Base-by-base conservation (phyloP, 129 eudicot genomes). In the Glebionis coronaria region DNA sequence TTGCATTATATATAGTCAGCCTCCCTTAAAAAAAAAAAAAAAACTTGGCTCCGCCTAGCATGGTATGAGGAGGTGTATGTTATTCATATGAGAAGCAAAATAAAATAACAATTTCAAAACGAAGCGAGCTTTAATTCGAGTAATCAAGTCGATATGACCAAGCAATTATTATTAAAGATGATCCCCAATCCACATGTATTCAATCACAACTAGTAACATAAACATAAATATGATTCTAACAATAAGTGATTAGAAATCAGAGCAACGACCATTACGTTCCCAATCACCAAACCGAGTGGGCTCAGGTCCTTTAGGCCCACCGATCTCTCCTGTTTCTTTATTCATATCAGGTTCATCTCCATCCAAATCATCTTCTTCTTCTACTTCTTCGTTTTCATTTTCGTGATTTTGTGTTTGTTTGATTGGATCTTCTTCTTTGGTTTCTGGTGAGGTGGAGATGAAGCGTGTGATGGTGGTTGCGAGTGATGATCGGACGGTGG, bases 211-310 rank as follows among this genome's bases (percentile, higher is more conserved):
- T 5, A 31, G 1, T 13, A 12, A 15, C 53, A 47, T 47, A 13
- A 53, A 21, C 9, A 1, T 13, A 56, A 50, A 14, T 55, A 40
- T 4, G 25, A 23, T 23, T 2, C 25, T 1, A 21, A n/a, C n/a
- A n/a, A n/a, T n/a, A n/a, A 3, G 21, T 12, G 52, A 44, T 63
- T 76, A 92, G 71, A 92, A 88, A 92, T 92, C 98, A 63, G 65
- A 85, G 86, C 98, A 92, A 9, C 98, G 95, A 27, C 98, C 98
- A n/a, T 76, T 79, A 16, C 81, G 79, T 68, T 92, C 98, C 98
- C 96, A 92, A 84, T 92, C 96, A 21, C 91, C 95, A 67, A 65
- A 92, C 1, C 96, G 88, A 28, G 98, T 92, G 7, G 96, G 98
- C 78, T 92, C 96, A 20, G 95, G 96, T 5, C 98, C 98, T 42